Base-by-base conservation (phyloP, 129 eudicot species). In the Cynara cardunculus region DNA sequence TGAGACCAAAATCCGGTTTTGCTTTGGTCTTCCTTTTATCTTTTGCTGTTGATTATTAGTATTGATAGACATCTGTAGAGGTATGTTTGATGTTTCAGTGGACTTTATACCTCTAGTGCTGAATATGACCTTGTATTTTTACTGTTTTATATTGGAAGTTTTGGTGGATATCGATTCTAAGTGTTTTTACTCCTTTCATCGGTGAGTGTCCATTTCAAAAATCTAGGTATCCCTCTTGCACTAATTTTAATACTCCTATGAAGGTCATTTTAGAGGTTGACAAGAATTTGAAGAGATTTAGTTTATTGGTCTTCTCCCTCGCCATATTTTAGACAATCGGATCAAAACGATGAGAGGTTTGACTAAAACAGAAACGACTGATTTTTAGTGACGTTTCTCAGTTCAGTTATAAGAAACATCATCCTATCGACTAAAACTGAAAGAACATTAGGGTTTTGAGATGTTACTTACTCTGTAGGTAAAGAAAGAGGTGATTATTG, bases 401-500 rank as follows among this genome's bases (percentile, higher is more conserved):
- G 71, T 34, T 59, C 53, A 19, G 37, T 44, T 74, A 8, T 49
- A 18, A 67, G 37, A 53, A 16, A 53, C 22, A 53, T 46, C 61
- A 46, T 46, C 19, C 19, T 13, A 14, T 46, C 61, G 62, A 16
- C 62, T 0, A 67, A 68, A 26, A 7, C 13, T 19, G 39, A 31
- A 25, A 14, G 12, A 25, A 78, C 41, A 21, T n/a, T 72, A 79
- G 87, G 86, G 86, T 41, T 81, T 72, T 7, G n/a, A 71, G 49
- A 79, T 16, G 22, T 3, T 2, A 30, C 72, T 64, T 82, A 90
- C 95, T 82, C 67, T 90, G 92, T 30, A 90, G 77, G 79, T 79
- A 83, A 77, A 74, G 62, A 31, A 90, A 88, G 81, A 90, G 90
- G 25, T 87, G 86, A 68, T 49, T 59, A 22, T 80, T 84, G 78